phyloP scores from a whole-genome alignment of 208 protist species.

The Leptomonas pyrrhocoris region DNA sequence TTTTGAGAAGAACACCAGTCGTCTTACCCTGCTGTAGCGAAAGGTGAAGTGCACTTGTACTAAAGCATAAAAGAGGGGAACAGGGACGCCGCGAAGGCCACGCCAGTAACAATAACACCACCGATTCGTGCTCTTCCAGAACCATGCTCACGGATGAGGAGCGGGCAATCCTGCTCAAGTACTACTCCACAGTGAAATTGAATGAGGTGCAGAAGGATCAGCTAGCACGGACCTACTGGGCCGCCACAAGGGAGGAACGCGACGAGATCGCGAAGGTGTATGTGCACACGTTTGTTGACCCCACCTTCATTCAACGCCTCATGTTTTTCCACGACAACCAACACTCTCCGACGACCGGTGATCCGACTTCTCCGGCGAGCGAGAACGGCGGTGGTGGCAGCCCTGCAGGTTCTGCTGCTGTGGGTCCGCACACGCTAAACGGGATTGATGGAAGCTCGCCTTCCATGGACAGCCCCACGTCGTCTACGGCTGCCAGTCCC shows the following conservation, averaged over 20 bases:
- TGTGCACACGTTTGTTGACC: conserved; percentile 72
- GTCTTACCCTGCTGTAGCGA: too few relatives aligned
- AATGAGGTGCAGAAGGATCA: conserved; percentile 63
- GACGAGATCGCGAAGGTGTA: conserved; percentile 76
- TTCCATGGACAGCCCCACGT: conserved; percentile 5
- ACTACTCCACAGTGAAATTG: conserved; percentile 69
- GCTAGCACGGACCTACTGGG: conserved; percentile 78
- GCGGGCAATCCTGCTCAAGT: conserved; percentile 61
- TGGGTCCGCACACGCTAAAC: background rate
- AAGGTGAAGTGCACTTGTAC: too few relatives aligned
- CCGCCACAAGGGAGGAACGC: conserved; percentile 61
- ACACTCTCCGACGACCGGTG: background rate
- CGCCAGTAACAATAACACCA: too few relatives aligned
- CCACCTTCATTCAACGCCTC: conserved; percentile 74
- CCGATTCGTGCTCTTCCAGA: background rate
- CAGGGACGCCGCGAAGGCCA: too few relatives aligned
- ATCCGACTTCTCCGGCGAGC: background rate
- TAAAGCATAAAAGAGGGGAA: too few relatives aligned
- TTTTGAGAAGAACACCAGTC: too few relatives aligned
- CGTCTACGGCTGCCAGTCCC: conserved; percentile 12
- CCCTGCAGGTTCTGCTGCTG: background rate
- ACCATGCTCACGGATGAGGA: conserved; percentile 74
- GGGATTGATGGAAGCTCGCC: conserved; percentile 6
- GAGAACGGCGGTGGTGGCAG: background rate
- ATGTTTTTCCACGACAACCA: conserved; percentile 61